phyloP scores from a whole-genome alignment of 805 yeast species.

The Saturnispora dispora region DNA sequence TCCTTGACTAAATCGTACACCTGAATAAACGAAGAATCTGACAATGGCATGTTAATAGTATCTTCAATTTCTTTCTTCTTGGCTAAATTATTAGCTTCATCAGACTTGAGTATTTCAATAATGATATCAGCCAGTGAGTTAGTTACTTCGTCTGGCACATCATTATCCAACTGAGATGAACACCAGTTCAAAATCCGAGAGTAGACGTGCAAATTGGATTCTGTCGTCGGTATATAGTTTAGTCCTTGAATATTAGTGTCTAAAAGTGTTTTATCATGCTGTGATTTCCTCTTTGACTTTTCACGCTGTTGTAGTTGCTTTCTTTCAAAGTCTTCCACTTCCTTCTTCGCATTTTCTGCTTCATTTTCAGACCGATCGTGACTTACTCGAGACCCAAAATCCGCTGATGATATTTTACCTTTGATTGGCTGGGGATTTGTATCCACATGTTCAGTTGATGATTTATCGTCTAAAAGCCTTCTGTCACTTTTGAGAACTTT shows the following conservation, averaged over 20 bases:
- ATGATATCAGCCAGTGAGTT: slow-evolving; percentile 64
- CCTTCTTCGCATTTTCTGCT: slow-evolving; percentile 11
- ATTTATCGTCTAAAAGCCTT: slow-evolving; percentile 36
- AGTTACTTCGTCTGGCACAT: slow-evolving; percentile 66
- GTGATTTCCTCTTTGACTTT: slow-evolving; percentile 7
- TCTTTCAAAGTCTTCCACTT: slow-evolving; percentile 9
- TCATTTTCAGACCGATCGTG: slow-evolving; percentile 15
- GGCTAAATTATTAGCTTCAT: slow-evolving; percentile 31
- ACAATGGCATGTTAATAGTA: slow-evolving; percentile 34
- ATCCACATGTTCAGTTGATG: slow-evolving; percentile 36
- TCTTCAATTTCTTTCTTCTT: slow-evolving; percentile 44
- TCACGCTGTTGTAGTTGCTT: slow-evolving; percentile 4
- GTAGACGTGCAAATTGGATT: slow-evolving; percentile 41
- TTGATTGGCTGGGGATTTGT: slow-evolving; percentile 65
- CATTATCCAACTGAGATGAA: slow-evolving; percentile 46
- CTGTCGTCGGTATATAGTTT: slow-evolving; percentile 54
- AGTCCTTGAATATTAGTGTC: slow-evolving; percentile 37
- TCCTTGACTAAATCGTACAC: slow-evolving; percentile 35
- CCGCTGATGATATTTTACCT: slow-evolving; percentile 57
- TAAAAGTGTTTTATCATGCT: slow-evolving; percentile 22
- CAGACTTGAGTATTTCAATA: slow-evolving; percentile 45
- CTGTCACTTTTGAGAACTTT: slow-evolving; percentile 58
- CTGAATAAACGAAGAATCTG: slow-evolving; percentile 38
- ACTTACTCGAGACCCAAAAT: slow-evolving; percentile 44
- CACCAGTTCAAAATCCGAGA: slow-evolving; percentile 56